Conservation (phyloP, 2,329 filamentous ascomycete species). For the Ascochyta pisi region DNA sequence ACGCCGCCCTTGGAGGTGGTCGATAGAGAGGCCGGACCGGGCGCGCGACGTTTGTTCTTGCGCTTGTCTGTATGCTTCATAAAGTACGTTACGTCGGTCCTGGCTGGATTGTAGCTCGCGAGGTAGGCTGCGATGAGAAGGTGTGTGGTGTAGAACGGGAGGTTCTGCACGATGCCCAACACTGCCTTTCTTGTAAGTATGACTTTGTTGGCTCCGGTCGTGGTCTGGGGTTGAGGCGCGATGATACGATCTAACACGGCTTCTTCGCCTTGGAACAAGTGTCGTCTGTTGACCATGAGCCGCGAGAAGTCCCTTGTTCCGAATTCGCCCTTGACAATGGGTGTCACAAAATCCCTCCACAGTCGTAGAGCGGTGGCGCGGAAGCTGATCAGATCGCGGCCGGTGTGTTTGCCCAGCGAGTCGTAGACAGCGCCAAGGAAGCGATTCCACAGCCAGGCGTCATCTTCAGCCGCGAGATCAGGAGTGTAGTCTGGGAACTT, state of each 20-base stretch:
- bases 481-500: conserved; percentile 56
- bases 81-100: conserved; percentile 77
- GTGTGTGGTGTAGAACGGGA: conserved; percentile 76
- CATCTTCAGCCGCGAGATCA: conserved; percentile 62
- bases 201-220: neutral
- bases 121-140: conserved; percentile 80
- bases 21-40: conserved; percentile 20
- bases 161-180: conserved; percentile 49
- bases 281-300: conserved; percentile 74
- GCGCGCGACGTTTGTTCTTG: conserved; percentile 53
- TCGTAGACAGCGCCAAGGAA: conserved; percentile 89
- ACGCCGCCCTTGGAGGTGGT: conserved; percentile 23
- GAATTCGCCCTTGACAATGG: conserved; percentile 76
- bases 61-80: conserved; percentile 69
- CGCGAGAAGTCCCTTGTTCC: conserved; percentile 82
- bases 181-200: conserved; percentile 12
- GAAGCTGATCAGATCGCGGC: conserved; percentile 78
- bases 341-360: conserved; percentile 85
- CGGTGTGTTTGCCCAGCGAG: conserved; percentile 79
- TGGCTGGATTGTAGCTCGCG: conserved; percentile 77
- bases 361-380: conserved; percentile 72
- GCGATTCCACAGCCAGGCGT: conserved; percentile 75
- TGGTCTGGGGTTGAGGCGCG: neutral
- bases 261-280: conserved; percentile 75
- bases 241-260: conserved; percentile 70